Evolutionary conservation across 306 rosid genomes (phyloP), one percentile per base, ranked within the genome.

Genomic region (Gleditsia sinensis): DNA sequence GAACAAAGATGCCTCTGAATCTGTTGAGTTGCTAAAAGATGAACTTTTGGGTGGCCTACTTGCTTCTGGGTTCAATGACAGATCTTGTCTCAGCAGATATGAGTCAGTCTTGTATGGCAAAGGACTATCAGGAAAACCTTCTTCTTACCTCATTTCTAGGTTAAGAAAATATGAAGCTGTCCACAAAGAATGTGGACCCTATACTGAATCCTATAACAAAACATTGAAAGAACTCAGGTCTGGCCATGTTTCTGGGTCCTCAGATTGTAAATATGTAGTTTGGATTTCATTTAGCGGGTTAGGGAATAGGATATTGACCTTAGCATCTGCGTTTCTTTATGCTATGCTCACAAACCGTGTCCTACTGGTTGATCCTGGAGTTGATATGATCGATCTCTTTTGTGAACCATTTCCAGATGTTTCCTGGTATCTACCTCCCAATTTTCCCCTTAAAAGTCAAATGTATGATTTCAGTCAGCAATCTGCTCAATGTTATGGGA

Each of bases 271-370:
- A 55, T 90, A 90, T 77, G 82, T 90, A 32, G 90, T 85, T 10
- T 90, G 89, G 92, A 71, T 90, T 80, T 87, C 96, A 53, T 85
- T 69, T 49, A 87, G 96, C 58, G 96, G 96, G 67, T 82, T 90
- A 71, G 96, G 96, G 71, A 90, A 90, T 78, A 88, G 89, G 82
- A 85, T 90, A 37, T 64, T 90, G 53, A 85, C 92, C 71, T 59
- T 90, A 58, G 89, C 83, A 62, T 87, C 96, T 43, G 86, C 89
- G 33, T 90, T 90, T 80, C 89, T 90, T 5, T 90, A 90, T 53
- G 92, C 96, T 40, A 87, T 90, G 60, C 92, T 90, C 81, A 85
- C 92, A 4, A 56, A 87, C 83, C 89, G 92, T 33, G 89, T 90
- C 49, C 77, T 90, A 30, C 85, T 90, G 20, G 92, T 90, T 50